These are phyloP conservation scores for Lagerstroemia speciosa DNA, from an alignment of 345 rosid species.

Conservation along the genomic window DNA sequence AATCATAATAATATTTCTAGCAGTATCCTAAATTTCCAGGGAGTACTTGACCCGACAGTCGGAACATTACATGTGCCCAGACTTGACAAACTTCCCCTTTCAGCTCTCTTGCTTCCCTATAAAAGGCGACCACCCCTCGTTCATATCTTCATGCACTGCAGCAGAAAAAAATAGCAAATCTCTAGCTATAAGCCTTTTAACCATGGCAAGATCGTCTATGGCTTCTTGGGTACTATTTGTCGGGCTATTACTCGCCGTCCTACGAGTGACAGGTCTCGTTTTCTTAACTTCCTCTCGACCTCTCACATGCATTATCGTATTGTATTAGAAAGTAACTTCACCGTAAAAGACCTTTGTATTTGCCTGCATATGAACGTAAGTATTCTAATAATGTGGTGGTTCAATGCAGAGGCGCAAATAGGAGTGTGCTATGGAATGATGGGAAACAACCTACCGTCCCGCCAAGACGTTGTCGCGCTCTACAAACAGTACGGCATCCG, in stretches of 20 bases:
- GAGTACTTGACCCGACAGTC: neutral
- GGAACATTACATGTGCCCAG: neutral
- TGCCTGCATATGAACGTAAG: too few relatives aligned
- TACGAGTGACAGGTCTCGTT: neutral
- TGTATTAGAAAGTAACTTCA: too few relatives aligned
- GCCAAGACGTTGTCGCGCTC: slow-evolving; percentile 37
- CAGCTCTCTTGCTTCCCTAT: neutral
- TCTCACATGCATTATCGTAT: neutral
- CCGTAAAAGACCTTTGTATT: too few relatives aligned
- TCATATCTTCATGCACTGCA: neutral
- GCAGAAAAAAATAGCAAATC: neutral
- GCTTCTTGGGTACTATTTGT: neutral
- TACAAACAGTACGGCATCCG: slow-evolving; percentile 33
- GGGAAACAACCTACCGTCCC: slow-evolving; percentile 43
- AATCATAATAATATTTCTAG: too few relatives aligned
- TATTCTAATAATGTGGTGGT: neutral
- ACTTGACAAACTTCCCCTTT: neutral
- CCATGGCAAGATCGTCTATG: neutral
- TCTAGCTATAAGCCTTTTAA: neutral
- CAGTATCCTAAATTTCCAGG: neutral
- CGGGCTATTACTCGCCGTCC: neutral
- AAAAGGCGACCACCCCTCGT: neutral
- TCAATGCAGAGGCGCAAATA: slow-evolving; percentile 34
- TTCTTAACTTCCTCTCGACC: neutral
- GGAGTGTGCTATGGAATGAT: slow-evolving; percentile 65